Evolutionary conservation across 2,329 filamentous ascomycete genomes (phyloP).

Genomic region (Pseudogymnoascus sp.): DNA sequence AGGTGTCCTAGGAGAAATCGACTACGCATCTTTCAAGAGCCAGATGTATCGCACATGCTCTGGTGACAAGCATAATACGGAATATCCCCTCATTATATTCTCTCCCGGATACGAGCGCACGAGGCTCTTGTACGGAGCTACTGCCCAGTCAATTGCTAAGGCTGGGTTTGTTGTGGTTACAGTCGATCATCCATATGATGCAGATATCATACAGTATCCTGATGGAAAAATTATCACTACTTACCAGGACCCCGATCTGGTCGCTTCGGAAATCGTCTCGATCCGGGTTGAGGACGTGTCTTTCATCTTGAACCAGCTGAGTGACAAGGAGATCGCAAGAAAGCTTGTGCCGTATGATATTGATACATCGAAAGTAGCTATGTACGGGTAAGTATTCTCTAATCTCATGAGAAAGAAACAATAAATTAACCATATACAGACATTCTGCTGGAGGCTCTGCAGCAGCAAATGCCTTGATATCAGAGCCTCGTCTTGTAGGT

Average conservation of each 20-base stretch:
- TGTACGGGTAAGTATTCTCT: background rate
- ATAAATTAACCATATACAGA: constrained; percentile 12
- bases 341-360: background rate
- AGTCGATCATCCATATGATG: constrained; percentile 39
- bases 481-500: constrained; percentile 26
- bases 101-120: constrained; percentile 33
- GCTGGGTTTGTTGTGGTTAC: constrained; percentile 36
- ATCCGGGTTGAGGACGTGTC: constrained; percentile 23
- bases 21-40: background rate
- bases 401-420: background rate
- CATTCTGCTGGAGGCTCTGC: constrained; percentile 26
- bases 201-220: constrained; percentile 35
- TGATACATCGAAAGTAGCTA: background rate
- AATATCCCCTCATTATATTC: constrained; percentile 28
- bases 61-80: background rate
- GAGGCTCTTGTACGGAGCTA: constrained; percentile 33
- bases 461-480: constrained; percentile 26
- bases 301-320: constrained; percentile 26
- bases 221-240: constrained; percentile 26
- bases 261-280: constrained; percentile 16
- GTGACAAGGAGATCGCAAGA: constrained; percentile 6
- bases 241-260: constrained; percentile 16
- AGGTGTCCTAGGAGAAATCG: background rate
- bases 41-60: background rate
- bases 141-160: constrained; percentile 35